Evolutionary conservation across 768 basidiomycete genomes (phyloP), one percentile per base, ranked within the genome.

Genomic region (Pleurotus djamor): DNA sequence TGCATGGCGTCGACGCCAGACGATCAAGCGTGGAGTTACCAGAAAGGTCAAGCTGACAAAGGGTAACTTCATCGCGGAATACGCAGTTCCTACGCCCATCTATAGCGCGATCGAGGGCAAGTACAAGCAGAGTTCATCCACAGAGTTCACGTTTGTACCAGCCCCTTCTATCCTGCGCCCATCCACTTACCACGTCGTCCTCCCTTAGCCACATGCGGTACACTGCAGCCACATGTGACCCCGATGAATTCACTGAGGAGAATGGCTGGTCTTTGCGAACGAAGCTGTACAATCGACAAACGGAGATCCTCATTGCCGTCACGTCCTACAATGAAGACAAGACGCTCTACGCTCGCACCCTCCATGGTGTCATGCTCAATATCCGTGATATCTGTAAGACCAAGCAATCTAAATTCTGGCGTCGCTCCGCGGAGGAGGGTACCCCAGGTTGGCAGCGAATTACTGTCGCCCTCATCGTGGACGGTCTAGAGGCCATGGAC

Each of bases 341-440:
- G 77, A 88, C 85, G 6, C 83, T 94, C 16, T 92, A 94, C 68
- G 84, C 91, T 34, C 88, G 90, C 63, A 98, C 96, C 0, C 79
- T 98, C 41, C 96, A 98, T 67, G 92, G 92, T 61, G 89, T 97
- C 67, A 97, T 98, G 95, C 74, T 96, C 61, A 98, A 98, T 73
- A 96, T 98, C 61, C 91, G 96, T 63, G 91, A 98, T 67, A 97
- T 98, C 64, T 96, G 94, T 83, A 94, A 90, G 74, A 95, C 92
- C 36, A 94, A 94, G 72, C 89, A 91, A 67, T 93, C 89, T 62
- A 94, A 94, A 72, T 96, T 89, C 75, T 94, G 94, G 92, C 82
- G 88, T 48, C 81, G 85, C 60, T 82, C 81, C 52, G 87, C 92
- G 8, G 91, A 92, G 71, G 91, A 92, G 68, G 91, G 92, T 48